phyloP scores from a whole-genome alignment of 2,329 filamentous ascomycete genomes.

The Ascochyta rabiei region DNA sequence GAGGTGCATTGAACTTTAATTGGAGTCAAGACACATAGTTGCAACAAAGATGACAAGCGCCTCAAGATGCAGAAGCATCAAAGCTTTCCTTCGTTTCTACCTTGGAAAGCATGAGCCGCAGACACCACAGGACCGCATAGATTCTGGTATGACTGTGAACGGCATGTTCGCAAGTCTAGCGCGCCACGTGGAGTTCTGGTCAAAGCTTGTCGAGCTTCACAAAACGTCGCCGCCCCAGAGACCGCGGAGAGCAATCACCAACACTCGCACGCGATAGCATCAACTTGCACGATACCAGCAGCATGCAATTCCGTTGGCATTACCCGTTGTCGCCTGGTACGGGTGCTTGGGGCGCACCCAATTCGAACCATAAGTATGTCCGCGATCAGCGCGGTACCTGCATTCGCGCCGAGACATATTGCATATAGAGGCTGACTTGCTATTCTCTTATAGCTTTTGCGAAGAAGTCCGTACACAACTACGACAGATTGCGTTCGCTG shows the following conservation, averaged over 20 bases:
- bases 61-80: too few species aligned
- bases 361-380: slow-evolving; percentile 45
- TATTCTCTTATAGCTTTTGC: slow-evolving; percentile 40
- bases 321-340: slow-evolving; percentile 27
- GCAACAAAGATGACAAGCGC: too few species aligned
- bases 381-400: slow-evolving; percentile 9
- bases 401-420: slow-evolving; percentile 6
- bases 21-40: too few species aligned
- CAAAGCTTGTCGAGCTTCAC: slow-evolving; percentile 15
- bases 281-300: not conserved
- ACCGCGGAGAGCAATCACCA: not conserved
- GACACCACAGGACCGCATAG: too few species aligned
- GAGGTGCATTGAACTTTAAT: too few species aligned
- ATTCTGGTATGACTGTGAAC: not conserved
- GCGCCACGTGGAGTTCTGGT: slow-evolving; percentile 21
- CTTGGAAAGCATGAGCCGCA: too few species aligned
- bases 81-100: too few species aligned
- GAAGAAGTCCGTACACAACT: slow-evolving; percentile 32
- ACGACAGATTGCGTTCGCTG: not conserved
- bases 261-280: not conserved
- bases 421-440: slow-evolving; percentile 5
- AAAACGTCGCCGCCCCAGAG: slow-evolving; percentile 2
- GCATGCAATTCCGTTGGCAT: slow-evolving; percentile 36
- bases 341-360: slow-evolving; percentile 36
- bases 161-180: slow-evolving; percentile 3